Conservation (phyloP, 176 grass and related monocot species). For the Juncus effusus region DNA sequence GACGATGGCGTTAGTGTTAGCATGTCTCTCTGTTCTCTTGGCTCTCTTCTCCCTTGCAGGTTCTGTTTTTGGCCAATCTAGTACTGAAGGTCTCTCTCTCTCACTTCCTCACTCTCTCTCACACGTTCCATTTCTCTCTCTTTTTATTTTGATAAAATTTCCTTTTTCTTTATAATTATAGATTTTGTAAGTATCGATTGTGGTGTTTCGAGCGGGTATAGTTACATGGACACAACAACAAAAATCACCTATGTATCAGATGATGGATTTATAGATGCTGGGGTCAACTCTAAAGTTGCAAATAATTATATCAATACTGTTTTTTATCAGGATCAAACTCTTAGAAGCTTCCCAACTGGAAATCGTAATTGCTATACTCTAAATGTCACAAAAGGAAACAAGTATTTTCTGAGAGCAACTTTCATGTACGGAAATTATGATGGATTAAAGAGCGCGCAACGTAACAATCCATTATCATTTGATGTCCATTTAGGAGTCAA, state of each 20-base stretch:
- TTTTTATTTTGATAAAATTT: background rate
- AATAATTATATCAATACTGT: background rate
- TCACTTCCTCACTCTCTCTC: too few species aligned
- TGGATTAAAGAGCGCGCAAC: slow-evolving; percentile 15
- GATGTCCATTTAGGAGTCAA: slow-evolving; percentile 34
- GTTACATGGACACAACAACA: background rate
- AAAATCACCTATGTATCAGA: slow-evolving; percentile 10
- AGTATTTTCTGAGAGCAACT: slow-evolving; percentile 10
- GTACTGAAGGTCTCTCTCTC: too few species aligned
- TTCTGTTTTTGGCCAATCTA: too few species aligned
- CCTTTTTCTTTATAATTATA: background rate
- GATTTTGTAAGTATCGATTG: slow-evolving; percentile 17
- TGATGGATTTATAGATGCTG: background rate
- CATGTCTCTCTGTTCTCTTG: too few species aligned
- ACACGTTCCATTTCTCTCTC: too few species aligned
- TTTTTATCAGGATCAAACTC: background rate
- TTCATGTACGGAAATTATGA: slow-evolving; percentile 34
- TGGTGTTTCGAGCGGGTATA: background rate
- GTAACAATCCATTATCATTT: slow-evolving; percentile 12
- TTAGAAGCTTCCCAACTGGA: slow-evolving; percentile 41
- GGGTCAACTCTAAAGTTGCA: slow-evolving; percentile 4
- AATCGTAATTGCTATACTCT: slow-evolving; percentile 32
- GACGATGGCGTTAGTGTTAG: too few species aligned
- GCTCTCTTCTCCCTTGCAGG: too few species aligned
- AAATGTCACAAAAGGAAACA: slow-evolving; percentile 1